Evolutionary conservation across 768 basidiomycete species (phyloP), one percentile per base, ranked within the genome.

Genomic region (Leucocoprinus leucothites): DNA sequence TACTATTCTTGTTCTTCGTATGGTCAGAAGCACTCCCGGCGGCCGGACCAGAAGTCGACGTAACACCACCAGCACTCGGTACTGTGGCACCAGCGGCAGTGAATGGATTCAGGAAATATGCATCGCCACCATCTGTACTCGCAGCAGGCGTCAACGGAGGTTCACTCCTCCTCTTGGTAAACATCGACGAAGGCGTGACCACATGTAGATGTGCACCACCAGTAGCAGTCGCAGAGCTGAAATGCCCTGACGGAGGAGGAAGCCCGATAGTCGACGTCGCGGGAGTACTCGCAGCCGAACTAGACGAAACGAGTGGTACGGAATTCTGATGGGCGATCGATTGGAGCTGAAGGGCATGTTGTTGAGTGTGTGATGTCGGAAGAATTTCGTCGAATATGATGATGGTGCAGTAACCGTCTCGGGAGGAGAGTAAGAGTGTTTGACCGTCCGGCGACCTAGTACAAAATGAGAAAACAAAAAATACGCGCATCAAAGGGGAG

Each of bases 371-470:
- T 67, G 96, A 84, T 3, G 87, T 80, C 0, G 92, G 83, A 1
- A 98, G 80, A 54, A 96, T 88, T 70, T 98, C 96, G 71, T 98
- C 95, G 67, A 99, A 98, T 19, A 91, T 81, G 61, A 97, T 80
- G 55, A 98, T 81, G 0, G 96, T 97, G 74, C 97, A 98, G 70
- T 98, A 99, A 0, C 97, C 97, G 66, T 99, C 97, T 24, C 94
- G 85, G 1, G 94, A 91, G 1, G 94, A 89, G 24, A 98, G 82
- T 47, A 98, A 82, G 16, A 99, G 80, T 40, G 90, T 84, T 69
- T 97, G 93, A 3, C 97, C 97, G 63, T 98, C 97, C 1, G 94
- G 85, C 1, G 96, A 96, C 96, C 96, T 98, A 63, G 11, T 5
- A 38, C 7, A 22, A 28, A 24, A 28, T 5, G n/a, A 26, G n/a